Evolutionary conservation across 2,329 filamentous ascomycete species (phyloP).

Genomic region (Diplodia sapinea): DNA sequence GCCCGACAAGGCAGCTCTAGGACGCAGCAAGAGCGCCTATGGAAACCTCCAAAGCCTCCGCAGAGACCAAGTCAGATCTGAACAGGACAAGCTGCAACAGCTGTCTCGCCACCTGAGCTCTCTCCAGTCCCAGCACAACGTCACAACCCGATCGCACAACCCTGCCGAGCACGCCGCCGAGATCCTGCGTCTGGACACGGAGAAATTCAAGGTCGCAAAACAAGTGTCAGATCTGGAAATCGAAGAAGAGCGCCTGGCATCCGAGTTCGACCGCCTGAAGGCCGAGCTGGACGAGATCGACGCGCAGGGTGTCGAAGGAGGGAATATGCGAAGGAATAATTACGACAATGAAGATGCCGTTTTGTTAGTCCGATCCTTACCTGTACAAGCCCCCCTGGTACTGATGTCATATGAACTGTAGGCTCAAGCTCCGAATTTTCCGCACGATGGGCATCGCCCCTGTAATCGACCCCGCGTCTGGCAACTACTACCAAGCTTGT

Average conservation of each 20-base stretch:
- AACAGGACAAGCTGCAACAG: slow-evolving; percentile 51
- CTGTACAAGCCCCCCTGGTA: background rate
- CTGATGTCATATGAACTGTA: slow-evolving; percentile 40
- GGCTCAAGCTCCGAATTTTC: slow-evolving; percentile 86
- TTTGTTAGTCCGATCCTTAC: slow-evolving; percentile 46
- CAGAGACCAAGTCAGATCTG: slow-evolving; percentile 57
- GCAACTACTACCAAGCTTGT: slow-evolving; percentile 84
- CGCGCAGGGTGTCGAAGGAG: slow-evolving; percentile 82
- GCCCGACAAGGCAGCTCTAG: slow-evolving; percentile 82
- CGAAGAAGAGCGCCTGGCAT: slow-evolving; percentile 88
- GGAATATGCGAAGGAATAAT: slow-evolving; percentile 52
- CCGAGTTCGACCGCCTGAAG: slow-evolving; percentile 76
- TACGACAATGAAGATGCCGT: slow-evolving; percentile 54
- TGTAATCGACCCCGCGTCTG: slow-evolving; percentile 73
- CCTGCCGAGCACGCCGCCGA: slow-evolving; percentile 79
- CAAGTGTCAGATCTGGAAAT: slow-evolving; percentile 86
- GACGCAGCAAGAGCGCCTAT: slow-evolving; percentile 83
- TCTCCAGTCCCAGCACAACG: slow-evolving; percentile 75
- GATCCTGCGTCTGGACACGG: slow-evolving; percentile 86
- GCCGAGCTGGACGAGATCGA: slow-evolving; percentile 82
- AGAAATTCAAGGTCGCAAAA: slow-evolving; percentile 95
- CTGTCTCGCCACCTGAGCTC: slow-evolving; percentile 78
- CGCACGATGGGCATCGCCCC: slow-evolving; percentile 89
- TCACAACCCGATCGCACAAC: slow-evolving; percentile 76
- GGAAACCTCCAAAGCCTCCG: slow-evolving; percentile 84